These are phyloP conservation scores for Annulohypoxylon moriforme DNA, from an alignment of 495 filamentous ascomycete genomes.

Conservation along the genomic window DNA sequence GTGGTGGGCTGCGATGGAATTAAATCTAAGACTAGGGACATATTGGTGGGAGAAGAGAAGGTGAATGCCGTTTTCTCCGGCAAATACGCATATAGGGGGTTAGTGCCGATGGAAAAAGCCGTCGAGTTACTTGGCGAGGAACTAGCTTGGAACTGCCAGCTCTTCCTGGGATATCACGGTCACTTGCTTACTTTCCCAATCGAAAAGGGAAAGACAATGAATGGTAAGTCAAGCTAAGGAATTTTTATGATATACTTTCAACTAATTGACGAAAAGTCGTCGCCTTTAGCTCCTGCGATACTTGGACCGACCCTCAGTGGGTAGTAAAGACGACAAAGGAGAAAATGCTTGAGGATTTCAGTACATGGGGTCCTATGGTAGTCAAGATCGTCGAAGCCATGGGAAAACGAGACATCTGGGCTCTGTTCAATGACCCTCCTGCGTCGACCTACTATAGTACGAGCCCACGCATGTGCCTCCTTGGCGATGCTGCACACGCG, in stretches of 20 bases:
- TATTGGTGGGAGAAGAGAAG: conserved; percentile 56
- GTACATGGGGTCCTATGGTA: conserved; percentile 63
- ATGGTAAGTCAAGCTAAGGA: conserved; percentile 53
- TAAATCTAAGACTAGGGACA: conserved; percentile 62
- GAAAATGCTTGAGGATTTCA: conserved; percentile 67
- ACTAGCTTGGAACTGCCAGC: conserved; percentile 61
- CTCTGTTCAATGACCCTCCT: conserved; percentile 70
- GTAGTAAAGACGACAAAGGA: conserved; percentile 66
- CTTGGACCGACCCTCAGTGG: conserved; percentile 63
- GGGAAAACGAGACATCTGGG: conserved; percentile 62
- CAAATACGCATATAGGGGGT: conserved; percentile 64
- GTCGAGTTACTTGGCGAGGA: conserved; percentile 67
- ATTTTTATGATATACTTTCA: neutral
- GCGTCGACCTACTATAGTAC: conserved; percentile 64
- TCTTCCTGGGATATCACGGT: conserved; percentile 68
- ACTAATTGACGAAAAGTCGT: conserved; percentile 39
- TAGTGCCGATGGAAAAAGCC: conserved; percentile 66
- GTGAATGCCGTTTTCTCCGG: conserved; percentile 60
- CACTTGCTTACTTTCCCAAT: conserved; percentile 76
- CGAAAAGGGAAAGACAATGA: conserved; percentile 70
- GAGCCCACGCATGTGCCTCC: conserved; percentile 60
- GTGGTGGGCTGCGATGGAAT: conserved; percentile 71
- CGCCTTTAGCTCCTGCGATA: conserved; percentile 50
- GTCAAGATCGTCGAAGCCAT: conserved; percentile 42
- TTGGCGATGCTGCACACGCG: conserved; percentile 78